These are phyloP conservation scores for Eucalyptus brandiana DNA, from an alignment of 345 rosid genomes.

Conservation along the genomic window DNA sequence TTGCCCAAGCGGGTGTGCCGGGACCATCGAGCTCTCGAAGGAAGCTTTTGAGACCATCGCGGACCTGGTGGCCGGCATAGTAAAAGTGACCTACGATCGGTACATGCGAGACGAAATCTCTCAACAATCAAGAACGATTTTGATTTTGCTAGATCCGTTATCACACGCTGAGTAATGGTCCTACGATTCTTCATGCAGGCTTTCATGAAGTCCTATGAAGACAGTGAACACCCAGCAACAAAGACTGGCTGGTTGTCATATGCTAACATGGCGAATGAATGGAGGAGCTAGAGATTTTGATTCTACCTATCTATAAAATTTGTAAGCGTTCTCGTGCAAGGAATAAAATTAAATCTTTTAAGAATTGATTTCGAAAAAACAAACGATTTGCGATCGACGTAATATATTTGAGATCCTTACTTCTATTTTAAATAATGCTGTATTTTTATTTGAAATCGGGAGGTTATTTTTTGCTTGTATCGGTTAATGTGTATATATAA, in stretches of 20 bases:
- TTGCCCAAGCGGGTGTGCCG: not conserved
- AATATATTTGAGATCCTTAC: not conserved
- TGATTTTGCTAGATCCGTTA: not conserved
- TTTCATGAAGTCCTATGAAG: not conserved
- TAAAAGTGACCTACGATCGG: not conserved
- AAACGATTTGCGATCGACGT: fast-evolving
- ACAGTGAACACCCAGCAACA: not conserved
- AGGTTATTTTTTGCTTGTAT: no score
- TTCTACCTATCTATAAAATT: not conserved
- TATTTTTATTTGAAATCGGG: no score
- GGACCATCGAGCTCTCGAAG: not conserved
- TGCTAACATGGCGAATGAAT: not conserved
- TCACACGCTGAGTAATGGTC: not conserved
- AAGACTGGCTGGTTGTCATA: not conserved
- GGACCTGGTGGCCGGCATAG: not conserved
- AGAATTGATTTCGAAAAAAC: no score
- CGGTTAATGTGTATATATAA: not conserved
- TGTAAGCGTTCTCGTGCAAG: not conserved
- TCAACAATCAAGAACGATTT: not conserved
- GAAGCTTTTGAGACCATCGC: not conserved
- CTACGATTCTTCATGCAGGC: not conserved
- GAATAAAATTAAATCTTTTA: not conserved
- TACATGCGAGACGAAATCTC: not conserved
- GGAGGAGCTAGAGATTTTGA: not conserved
- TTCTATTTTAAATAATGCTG: no score